Evolutionary conservation across 148 eudicot species (phyloP), one percentile per base, ranked within the genome.

Genomic region (Gaultheria prostrata): DNA sequence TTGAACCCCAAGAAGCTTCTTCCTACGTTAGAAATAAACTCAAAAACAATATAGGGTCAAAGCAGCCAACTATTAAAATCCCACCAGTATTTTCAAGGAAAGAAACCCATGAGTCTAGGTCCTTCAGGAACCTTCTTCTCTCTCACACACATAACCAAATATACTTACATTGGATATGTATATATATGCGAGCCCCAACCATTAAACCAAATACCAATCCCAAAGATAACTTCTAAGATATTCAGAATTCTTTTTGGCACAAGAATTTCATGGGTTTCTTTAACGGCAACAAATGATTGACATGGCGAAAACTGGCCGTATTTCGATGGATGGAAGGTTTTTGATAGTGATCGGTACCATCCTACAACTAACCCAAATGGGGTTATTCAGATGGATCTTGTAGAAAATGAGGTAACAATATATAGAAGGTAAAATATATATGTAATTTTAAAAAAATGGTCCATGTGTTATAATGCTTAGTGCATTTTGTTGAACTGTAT

Each of bases 361-460:
- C 87, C 79, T 33, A 85, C 74, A 3, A 3, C 17, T 35, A 89
- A 91, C 83, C 89, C 90, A 9, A 35, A 82, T 21, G 93, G 93
- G 21, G 93, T 91, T 63, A 91, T 91, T 84, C 93, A 91, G 71
- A 91, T 89, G 93, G 93, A 91, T 1, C 86, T 91, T 21, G 93
- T 91, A 12, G 93, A 91, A 83, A 91, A 91, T 50, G 85, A 87
- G 91, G 92, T 87, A 86, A 67, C 18, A 13, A 39, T 3, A 39
- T 39, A 39, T 5, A 39, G 0, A 32, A 28, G 1, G 8, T 1
- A 28, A 15, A n/a, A 77, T 4, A 6, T 3, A n/a, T n/a, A n/a
- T n/a, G n/a, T n/a, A n/a, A n/a, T n/a, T n/a, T n/a, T n/a, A n/a
- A n/a, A n/a, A n/a, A n/a, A n/a, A 39, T 39, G 43, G 4, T 39